Conservation (phyloP, 2,329 filamentous ascomycete genomes). For the Scedosporium boydii region DNA sequence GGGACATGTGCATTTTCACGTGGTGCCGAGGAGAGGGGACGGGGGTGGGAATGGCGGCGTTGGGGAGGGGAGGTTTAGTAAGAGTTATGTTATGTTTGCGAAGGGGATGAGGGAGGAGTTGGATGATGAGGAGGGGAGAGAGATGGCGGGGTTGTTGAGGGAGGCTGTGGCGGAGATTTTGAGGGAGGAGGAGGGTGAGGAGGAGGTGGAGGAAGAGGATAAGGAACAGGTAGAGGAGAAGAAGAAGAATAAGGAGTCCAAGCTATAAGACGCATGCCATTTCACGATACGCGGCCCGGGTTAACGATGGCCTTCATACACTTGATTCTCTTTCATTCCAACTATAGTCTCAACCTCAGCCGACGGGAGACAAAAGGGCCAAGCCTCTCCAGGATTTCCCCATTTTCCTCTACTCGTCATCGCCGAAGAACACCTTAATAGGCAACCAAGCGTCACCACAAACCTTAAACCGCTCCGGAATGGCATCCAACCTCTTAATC, state of each 20-base stretch:
- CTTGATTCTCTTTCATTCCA: neutral
- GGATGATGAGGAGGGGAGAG: slow-evolving; percentile 62
- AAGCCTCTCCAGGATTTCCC: neutral
- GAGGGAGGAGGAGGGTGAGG: slow-evolving; percentile 26
- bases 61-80: slow-evolving; percentile 47
- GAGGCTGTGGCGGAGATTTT: slow-evolving; percentile 37
- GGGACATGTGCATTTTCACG: slow-evolving; percentile 87
- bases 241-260: slow-evolving; percentile 1
- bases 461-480: slow-evolving; percentile 74
- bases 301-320: neutral
- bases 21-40: slow-evolving; percentile 73
- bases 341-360: neutral
- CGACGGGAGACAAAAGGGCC: too few relatives aligned
- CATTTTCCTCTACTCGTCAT: slow-evolving; percentile 53
- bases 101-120: slow-evolving; percentile 62
- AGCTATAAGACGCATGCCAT: neutral
- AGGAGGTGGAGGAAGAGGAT: slow-evolving; percentile 45
- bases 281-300: too few relatives aligned
- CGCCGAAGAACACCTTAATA: slow-evolving; percentile 72
- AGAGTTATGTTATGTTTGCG: slow-evolving; percentile 78
- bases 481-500: slow-evolving; percentile 54
- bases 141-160: slow-evolving; percentile 47
- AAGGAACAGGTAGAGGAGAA: slow-evolving; percentile 32
- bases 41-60: slow-evolving; percentile 58
- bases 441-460: slow-evolving; percentile 68